Evolutionary conservation across 2,329 filamentous ascomycete genomes (phyloP), one percentile per base, ranked within the genome.

Genomic region (Diaporthe caulivora): DNA sequence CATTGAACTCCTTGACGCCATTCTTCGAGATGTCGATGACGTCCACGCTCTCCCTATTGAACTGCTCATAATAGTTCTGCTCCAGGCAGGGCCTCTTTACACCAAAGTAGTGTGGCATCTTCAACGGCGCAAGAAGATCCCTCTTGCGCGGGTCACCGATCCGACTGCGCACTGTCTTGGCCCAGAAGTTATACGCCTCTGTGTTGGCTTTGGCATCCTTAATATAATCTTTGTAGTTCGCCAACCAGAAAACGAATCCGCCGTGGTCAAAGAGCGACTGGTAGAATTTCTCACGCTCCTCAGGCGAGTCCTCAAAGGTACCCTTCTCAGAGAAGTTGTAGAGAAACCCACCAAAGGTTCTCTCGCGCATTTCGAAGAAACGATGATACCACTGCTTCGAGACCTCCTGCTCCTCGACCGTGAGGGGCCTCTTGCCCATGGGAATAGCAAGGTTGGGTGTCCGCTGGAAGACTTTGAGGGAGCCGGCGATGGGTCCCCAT

Each of bases 361-460:
- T 87, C 77, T 87, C 84, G 2, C 90, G 87, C 44, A 83, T 80
- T 37, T 81, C 81, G 78, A 90, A 92, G 2, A 93, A 82, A 67
- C 87, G 82, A 0, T 82, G 83, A 65, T 90, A 89, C 47, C 79
- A 81, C 10, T 75, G 76, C 76, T 88, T 88, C 29, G 77, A 78
- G 2, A 78, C 77, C 31, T 88, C 81, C 77, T 92, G 88, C 74
- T 90, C 87, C 72, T 87, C 83, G 15, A 79, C 81, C 0, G 84
- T 86, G 37, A 92, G 81, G 0, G 81, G 53, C 2, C 83, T 81
- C 72, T 87, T 86, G 2, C 86, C 84, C 89, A 93, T 92, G 0
- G 91, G 91, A 0, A 93, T 77, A 0, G 89, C 90, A 9, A 92
- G 82, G 73, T 93, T 93, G 0, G 92, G 92, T 1, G 91, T 93